Evolutionary conservation across 805 yeast genomes (phyloP).

Genomic region (Cyberlindnera japonica): DNA sequence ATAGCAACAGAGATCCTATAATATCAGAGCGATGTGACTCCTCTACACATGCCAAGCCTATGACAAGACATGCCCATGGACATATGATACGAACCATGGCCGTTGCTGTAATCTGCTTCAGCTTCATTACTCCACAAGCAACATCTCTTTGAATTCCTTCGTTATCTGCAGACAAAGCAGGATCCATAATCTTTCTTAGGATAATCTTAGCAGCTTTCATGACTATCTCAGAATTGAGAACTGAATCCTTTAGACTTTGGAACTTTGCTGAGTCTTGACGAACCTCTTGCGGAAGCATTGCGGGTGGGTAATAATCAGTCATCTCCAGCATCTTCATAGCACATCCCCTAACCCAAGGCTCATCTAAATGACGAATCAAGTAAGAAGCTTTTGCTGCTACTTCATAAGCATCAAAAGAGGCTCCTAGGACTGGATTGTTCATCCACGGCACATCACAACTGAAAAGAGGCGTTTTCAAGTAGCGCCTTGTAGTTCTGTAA

Average conservation of each 20-base stretch:
- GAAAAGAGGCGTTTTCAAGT: conserved; percentile 34
- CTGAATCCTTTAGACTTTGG: conserved; percentile 17
- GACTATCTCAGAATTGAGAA: conserved; percentile 18
- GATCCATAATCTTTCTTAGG: conserved; percentile 15
- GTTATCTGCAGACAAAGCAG: conserved; percentile 5
- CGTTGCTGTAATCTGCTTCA: conserved; percentile 6
- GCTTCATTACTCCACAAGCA: conserved; percentile 1
- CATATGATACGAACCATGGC: conserved; percentile 14
- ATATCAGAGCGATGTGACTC: not conserved
- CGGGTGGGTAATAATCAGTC: conserved; percentile 18
- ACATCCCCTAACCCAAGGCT: conserved; percentile 3
- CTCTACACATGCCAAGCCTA: conserved; percentile 7
- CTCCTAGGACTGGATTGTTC: conserved; percentile 41
- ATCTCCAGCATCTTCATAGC: conserved; percentile 20
- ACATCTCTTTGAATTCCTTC: conserved; percentile 14
- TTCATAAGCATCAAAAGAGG: conserved; percentile 35
- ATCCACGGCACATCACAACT: conserved; percentile 37
- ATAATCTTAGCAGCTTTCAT: conserved; percentile 18
- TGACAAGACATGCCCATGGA: conserved; percentile 8
- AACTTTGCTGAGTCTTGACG: conserved; percentile 13
- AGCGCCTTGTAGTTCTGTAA: conserved; percentile 31
- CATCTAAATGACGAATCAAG: conserved; percentile 19
- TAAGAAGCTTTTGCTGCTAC: conserved; percentile 35
- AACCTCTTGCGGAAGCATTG: conserved; percentile 20
- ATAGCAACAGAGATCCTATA: not conserved